Evolutionary conservation across 2,329 filamentous ascomycete genomes (phyloP).

Genomic region (Cucurbitaria berberidis): DNA sequence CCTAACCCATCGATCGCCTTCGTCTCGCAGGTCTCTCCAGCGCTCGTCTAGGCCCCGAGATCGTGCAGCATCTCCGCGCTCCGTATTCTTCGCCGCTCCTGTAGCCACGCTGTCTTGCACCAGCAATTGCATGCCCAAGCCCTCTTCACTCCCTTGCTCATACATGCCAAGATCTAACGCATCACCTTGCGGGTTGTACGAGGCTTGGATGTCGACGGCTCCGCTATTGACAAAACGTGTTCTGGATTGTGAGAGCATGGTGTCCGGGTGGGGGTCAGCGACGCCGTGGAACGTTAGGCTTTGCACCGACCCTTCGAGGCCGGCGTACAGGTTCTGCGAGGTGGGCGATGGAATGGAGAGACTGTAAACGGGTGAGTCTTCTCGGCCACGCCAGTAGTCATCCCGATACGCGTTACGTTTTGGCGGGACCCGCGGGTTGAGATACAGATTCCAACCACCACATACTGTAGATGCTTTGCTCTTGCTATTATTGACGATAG

Average conservation of each 20-base stretch:
- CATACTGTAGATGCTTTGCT: slow-evolving; percentile 6
- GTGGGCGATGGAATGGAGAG: slow-evolving; percentile 54
- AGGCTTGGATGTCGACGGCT: slow-evolving; percentile 30
- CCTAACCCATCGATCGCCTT: slow-evolving; percentile 27
- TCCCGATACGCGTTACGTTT: slow-evolving; percentile 20
- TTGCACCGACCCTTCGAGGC: slow-evolving; percentile 54
- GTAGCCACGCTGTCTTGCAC: slow-evolving; percentile 47
- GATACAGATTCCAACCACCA: slow-evolving; percentile 56
- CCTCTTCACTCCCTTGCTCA: slow-evolving; percentile 49
- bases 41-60: slow-evolving; percentile 45
- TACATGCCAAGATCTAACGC: slow-evolving; percentile 55
- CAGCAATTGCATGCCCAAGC: slow-evolving; percentile 47
- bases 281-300: slow-evolving; percentile 53
- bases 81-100: slow-evolving; percentile 22
- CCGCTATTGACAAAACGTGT: slow-evolving; percentile 16
- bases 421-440: slow-evolving; percentile 45
- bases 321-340: slow-evolving; percentile 56
- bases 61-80: slow-evolving; percentile 14
- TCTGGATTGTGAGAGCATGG: slow-evolving; percentile 37
- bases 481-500: slow-evolving; percentile 14
- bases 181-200: slow-evolving; percentile 45
- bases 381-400: slow-evolving; percentile 22
- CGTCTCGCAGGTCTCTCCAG: slow-evolving; percentile 45
- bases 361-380: slow-evolving; percentile 55
- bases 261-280: slow-evolving; percentile 53